Base-by-base conservation (phyloP, 768 basidiomycete genomes). In the Cystofilobasidium macerans region DNA sequence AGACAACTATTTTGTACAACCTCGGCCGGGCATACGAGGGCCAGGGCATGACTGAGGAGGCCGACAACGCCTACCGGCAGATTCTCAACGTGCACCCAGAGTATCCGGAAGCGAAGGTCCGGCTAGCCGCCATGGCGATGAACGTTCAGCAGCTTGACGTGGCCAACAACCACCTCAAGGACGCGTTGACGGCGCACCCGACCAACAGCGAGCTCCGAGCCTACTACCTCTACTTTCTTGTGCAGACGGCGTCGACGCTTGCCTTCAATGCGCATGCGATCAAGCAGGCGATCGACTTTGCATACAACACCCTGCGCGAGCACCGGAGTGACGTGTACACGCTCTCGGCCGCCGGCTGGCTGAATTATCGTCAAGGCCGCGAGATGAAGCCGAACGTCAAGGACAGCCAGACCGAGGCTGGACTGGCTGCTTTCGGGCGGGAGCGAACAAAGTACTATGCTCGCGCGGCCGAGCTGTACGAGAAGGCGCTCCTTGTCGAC, bases 91-190 rank as follows among this genome's bases (percentile, higher is more conserved):
- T 87, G 61, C 94, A 98, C 79, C 90, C 93, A 1, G 95, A 98
- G 77, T 97, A 94, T 73, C 83, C 92, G 28, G 94, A 97, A 73
- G 94, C 93, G 70, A 98, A 98, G 79, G 83, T 94, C 51, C 86
- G 94, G 30, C 86, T 89, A 69, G 89, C 93, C 0, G 83, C 87
- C 22, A 85, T 97, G 82, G 80, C 86, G 0, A 79, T 84, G 1
- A 79, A 80, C 32, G 72, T 86, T 22, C 88, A 87, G 64, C 83
- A 84, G 24, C 80, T 84, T 70, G 85, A 86, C 69, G 86, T 88
- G 2, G 91, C 92, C 0, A 89, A 95, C 74, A 86, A 86, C 0
- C 80, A 93, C 6, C 77, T 98, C 58, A 98, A 98, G 75, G 89
- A 97, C 75, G 84, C 87, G 0, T 82, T 97, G 45, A 80, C 82